Base-by-base conservation (phyloP, 2,329 filamentous ascomycete species). In the Hypoxylon sp. region DNA sequence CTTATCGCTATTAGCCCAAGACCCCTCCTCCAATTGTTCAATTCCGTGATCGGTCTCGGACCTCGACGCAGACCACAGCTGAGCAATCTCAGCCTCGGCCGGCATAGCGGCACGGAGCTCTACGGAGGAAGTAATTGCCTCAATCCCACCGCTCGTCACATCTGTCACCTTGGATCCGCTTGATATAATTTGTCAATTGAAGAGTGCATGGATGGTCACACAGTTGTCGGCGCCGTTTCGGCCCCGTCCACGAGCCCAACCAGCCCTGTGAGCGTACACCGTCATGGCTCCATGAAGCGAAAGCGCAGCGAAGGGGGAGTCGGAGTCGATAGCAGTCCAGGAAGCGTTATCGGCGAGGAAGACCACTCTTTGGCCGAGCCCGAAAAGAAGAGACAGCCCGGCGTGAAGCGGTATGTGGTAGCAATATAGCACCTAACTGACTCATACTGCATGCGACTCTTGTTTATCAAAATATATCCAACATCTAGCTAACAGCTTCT, bases 351-450 rank as follows among this genome's bases (percentile, higher is more conserved):
- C 51, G 83, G 83, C 61, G 84, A 84, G 60, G 82, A 88, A 61
- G 87, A 88, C 62, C 86, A 88, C 26, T 83, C 88, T 59, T 77
- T 81, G 51, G 80, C 81, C 50, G 83, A 85, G 54, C 78, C 82
- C 48, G 86, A 89, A 72, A 87, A 86, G 78, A 88, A 87, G 78
- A 84, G 88, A 65, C 87, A 89, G 70, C 88, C 89, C 24, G 88
- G 88, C 57, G 89, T 91, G 50, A 93, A 95, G 81, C 85, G 92
- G 67, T 69, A 67, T 18, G 67, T 67, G 6, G 4, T 18, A 45
- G 18, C 14, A 33, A 36, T 11, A 63, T 30, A n/a, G 6, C 30
- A 54, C 28, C 30, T 46, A 14, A 46, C 24, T 24, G 38, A 54
- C 28, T 18, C 38, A 54, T n/a, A 32, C 50, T 44, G 20, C 26